phyloP scores from a whole-genome alignment of 192 early-diverging fungal genomes.

The Coemansia sp. region DNA sequence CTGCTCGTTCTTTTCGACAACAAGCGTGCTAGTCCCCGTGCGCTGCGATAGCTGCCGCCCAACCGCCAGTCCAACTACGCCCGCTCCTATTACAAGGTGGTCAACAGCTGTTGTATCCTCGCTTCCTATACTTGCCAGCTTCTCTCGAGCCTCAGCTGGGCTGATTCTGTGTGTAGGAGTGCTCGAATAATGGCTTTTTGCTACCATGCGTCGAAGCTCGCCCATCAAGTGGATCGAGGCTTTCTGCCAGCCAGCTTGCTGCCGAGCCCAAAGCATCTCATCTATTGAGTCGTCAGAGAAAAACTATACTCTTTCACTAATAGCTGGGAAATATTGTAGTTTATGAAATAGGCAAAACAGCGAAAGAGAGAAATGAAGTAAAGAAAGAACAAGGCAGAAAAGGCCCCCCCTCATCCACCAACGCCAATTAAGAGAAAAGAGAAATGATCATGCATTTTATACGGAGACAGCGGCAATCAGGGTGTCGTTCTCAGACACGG shows the following conservation, averaged over 20 bases:
- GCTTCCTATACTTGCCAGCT: conserved; percentile 10
- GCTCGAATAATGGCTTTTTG: not conserved
- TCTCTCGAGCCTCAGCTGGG: conserved; percentile 16
- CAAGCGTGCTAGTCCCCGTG: conserved; percentile 52
- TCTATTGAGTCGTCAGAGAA: not conserved
- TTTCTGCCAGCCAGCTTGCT: not conserved
- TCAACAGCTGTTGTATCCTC: conserved; percentile 57
- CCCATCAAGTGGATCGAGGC: not conserved
- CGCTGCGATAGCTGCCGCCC: conserved; percentile 62
- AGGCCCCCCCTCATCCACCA: no score
- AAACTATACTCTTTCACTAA: no score
- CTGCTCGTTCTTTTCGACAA: conserved; percentile 68
- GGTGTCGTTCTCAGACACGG: conserved; percentile 37
- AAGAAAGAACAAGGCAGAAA: not conserved
- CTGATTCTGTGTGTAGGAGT: not conserved
- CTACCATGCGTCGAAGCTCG: not conserved
- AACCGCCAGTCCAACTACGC: conserved; percentile 79
- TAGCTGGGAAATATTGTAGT: no score
- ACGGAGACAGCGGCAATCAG: not conserved
- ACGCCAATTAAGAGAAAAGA: not conserved
- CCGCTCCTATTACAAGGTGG: conserved; percentile 75
- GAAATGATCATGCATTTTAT: not conserved
- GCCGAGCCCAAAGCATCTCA: not conserved
- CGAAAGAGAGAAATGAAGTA: not conserved
- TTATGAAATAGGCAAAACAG: no score